Percentiles rank a stretch among this genome's conserved stretches.
Conservation (phyloP, 495 filamentous ascomycete genomes). For the Xylaria venustula region DNA sequence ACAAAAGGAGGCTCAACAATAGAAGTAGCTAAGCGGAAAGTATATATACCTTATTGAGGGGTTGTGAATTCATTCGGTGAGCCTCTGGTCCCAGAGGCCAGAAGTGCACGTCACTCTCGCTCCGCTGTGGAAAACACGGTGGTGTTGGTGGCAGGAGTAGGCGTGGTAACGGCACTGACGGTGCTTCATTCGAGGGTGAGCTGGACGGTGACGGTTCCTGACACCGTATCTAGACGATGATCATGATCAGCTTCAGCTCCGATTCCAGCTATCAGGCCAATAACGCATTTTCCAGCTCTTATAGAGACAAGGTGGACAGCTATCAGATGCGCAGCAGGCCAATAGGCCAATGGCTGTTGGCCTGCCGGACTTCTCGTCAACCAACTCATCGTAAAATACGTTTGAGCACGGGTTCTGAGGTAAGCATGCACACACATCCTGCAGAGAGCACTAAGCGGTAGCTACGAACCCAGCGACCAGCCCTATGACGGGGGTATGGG, state of each 20-base stretch:
- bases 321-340: too few relatives aligned
- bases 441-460: background rate
- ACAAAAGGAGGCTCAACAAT: background rate
- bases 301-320: too few relatives aligned
- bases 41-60: slow-evolving; percentile 44
- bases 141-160: background rate
- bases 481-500: slow-evolving; percentile 16
- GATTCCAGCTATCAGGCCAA: background rate
- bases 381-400: background rate
- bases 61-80: slow-evolving; percentile 51
- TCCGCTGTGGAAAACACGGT: slow-evolving; percentile 27
- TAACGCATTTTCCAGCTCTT: background rate
- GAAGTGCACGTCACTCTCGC: slow-evolving; percentile 31
- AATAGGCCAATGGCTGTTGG: background rate
- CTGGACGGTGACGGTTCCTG: slow-evolving; percentile 10
- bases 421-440: slow-evolving; percentile 3
- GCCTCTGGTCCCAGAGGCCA: slow-evolving; percentile 39
- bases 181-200: slow-evolving; percentile 2
- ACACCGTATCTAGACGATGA: slow-evolving; percentile 14
- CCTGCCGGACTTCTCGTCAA: background rate
- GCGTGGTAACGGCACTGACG: slow-evolving; percentile 1
- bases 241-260: slow-evolving; percentile 12
- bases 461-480: slow-evolving; percentile 8
- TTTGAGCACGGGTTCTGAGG: background rate
- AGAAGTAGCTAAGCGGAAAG: background rate